These are phyloP conservation scores for Suillus tomentosus DNA, from an alignment of 768 basidiomycete species.

Conservation along the genomic window DNA sequence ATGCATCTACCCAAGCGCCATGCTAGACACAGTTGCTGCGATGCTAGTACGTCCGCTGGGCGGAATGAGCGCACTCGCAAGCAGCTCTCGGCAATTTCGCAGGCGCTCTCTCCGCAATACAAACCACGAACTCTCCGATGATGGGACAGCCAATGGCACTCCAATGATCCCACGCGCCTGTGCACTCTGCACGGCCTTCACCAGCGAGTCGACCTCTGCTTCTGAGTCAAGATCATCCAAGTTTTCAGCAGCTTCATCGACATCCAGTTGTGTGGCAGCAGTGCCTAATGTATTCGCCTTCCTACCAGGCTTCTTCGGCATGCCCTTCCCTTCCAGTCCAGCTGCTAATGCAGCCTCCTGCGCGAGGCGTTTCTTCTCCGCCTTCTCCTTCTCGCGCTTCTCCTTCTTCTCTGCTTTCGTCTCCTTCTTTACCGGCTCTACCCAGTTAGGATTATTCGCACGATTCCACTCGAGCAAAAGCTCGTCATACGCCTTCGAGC, in stretches of 20 bases:
- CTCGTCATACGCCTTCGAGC: conserved; percentile 81
- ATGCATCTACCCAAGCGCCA: conserved; percentile 1
- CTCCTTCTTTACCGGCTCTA: conserved; percentile 85
- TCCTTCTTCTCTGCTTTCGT: conserved; percentile 88
- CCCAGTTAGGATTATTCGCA: conserved; percentile 83
- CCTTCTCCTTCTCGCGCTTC: conserved; percentile 76
- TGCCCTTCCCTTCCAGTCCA: conserved; percentile 64
- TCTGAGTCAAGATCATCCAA: conserved; percentile 83
- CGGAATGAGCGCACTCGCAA: conserved; percentile 51
- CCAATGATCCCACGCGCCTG: conserved; percentile 60
- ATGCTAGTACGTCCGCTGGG: conserved; percentile 25
- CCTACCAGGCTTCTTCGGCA: conserved; percentile 57
- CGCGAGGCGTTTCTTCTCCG: conserved; percentile 77
- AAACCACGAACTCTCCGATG: conserved; percentile 80
- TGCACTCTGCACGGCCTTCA: conserved; percentile 59
- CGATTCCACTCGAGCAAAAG: conserved; percentile 92
- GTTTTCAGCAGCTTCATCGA: conserved; percentile 68
- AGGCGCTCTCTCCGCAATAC: conserved; percentile 70
- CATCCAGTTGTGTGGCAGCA: conserved; percentile 51
- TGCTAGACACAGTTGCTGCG: conserved; percentile 7
- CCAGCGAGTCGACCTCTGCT: conserved; percentile 76
- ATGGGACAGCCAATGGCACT: conserved; percentile 70
- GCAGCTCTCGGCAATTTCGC: conserved; percentile 55
- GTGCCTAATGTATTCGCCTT: conserved; percentile 44
- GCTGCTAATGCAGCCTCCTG: conserved; percentile 68